Evolutionary conservation across 2,329 filamentous ascomycete genomes (phyloP), one percentile per base, ranked within the genome.

Genomic region (Triangularia setosa): DNA sequence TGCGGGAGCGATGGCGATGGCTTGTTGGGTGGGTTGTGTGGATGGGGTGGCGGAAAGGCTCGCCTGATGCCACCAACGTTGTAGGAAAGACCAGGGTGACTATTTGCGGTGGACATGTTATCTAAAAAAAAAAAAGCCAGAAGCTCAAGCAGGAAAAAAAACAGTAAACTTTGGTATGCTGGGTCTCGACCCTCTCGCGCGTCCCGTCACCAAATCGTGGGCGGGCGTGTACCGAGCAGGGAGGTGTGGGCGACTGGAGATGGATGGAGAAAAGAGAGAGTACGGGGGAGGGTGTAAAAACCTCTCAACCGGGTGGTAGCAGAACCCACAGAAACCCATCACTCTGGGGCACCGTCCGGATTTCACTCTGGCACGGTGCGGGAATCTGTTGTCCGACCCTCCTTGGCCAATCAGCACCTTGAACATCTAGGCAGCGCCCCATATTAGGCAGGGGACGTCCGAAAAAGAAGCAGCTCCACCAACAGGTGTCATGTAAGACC

Each of bases 81-180:
- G 68, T 84, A 86, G 70, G 78, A 78, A 70, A 86, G 78, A 74
- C 81, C 81, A 65, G 81, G 76, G 75, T 85, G 83, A 73, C 78
- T 75, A 71, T 83, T 85, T 65, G 81, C 70, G 56, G 73, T 73
- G 65, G 75, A 76, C 73, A 72, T 76, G 69, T 58, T 67, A 68
- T 61, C 59, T 63, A 55, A 63, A 59, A 33, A 55, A 63, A 59
- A 33, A 40, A 57, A 52, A 54, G 61, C 64, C 52, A 44, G 30
- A 56, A 61, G 24, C 55, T 55, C 25, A 57, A 18, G n/a, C 16
- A 40, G 11, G 48, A 30, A 57, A 61, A 62, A 64, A 63, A 33
- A 28, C 52, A 60, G 40, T 48, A 21, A 48, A 48, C n/a, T 48
- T 48, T 48, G 40, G 40, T 48, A 40, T 40, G 35, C 35, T 66